These are phyloP conservation scores for Sugiyamaella qingdaonensis DNA, from an alignment of 805 yeast genomes.

Conservation along the genomic window DNA sequence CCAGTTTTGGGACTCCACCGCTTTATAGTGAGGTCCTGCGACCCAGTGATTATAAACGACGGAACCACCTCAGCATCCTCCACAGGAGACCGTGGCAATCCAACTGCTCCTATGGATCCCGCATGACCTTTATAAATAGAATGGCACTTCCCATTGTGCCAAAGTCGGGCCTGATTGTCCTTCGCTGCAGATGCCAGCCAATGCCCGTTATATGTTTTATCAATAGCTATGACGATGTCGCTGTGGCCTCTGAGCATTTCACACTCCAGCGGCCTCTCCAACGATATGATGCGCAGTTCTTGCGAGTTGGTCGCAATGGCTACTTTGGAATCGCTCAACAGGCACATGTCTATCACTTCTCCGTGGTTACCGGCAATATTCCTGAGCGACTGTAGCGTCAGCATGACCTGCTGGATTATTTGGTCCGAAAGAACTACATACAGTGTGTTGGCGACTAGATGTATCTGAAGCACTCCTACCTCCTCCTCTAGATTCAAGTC, in stretches of 20 bases:
- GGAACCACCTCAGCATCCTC: conserved; percentile 7
- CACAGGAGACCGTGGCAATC: conserved; percentile 55
- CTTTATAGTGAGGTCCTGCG: conserved; percentile 79
- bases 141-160: conserved; percentile 51
- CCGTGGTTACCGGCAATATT: conserved; percentile 92
- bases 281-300: conserved; percentile 63
- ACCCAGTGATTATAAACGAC: conserved; percentile 68
- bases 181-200: conserved; percentile 94
- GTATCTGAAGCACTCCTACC: conserved; percentile 59
- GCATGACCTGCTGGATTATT: conserved; percentile 54
- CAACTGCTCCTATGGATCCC: conserved; percentile 78
- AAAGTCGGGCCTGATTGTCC: conserved; percentile 78
- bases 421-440: conserved; percentile 77
- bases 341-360: conserved; percentile 83
- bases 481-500: conserved; percentile 48
- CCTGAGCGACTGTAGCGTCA: conserved; percentile 41
- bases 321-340: conserved; percentile 53
- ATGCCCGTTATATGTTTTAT: conserved; percentile 68
- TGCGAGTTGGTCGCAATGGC: conserved; percentile 96
- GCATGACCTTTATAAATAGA: conserved; percentile 82
- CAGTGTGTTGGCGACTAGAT: conserved; percentile 31
- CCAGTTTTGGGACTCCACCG: conserved; percentile 59
- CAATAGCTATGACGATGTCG: conserved; percentile 78
- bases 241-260: conserved; percentile 73
- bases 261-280: conserved; percentile 56